These are phyloP conservation scores for Quercus wislizeni DNA, from an alignment of 306 rosid genomes.

Conservation along the genomic window DNA sequence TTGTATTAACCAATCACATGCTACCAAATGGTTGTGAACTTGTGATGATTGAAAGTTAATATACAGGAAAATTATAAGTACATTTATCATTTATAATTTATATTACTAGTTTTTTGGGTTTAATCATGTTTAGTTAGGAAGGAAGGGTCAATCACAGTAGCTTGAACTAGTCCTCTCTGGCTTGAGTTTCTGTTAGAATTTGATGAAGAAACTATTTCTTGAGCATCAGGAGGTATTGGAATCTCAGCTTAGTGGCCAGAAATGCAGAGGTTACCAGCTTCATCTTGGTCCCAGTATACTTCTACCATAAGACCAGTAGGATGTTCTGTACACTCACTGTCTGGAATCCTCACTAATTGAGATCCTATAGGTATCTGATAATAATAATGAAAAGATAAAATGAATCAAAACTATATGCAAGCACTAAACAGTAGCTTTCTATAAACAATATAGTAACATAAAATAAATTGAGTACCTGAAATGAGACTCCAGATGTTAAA, in stretches of 20 bases:
- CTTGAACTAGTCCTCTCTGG: constrained; percentile 29
- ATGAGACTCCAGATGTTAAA: constrained; percentile 61
- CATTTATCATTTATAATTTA: too few relatives aligned
- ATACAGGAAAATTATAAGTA: too few relatives aligned
- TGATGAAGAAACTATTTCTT: constrained; percentile 26
- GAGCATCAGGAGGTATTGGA: constrained; percentile 42
- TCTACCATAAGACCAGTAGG: constrained; percentile 77
- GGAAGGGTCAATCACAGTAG: constrained; percentile 52
- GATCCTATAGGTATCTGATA: constrained; percentile 73
- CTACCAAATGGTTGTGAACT: too few relatives aligned
- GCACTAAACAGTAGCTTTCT: too few relatives aligned
- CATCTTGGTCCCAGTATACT: constrained; percentile 88
- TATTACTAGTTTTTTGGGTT: too few relatives aligned
- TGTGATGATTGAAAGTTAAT: too few relatives aligned
- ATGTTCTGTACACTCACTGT: constrained; percentile 54
- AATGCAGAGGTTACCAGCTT: constrained; percentile 62
- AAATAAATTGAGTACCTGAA: constrained; percentile 35
- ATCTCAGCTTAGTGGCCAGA: constrained; percentile 57
- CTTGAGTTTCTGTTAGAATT: constrained; percentile 19
- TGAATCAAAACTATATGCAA: too few relatives aligned
- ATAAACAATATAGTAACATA: neutral
- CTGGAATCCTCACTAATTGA: constrained; percentile 72
- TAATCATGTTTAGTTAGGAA: too few relatives aligned
- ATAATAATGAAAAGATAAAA: neutral
- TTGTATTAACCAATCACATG: too few relatives aligned